Conservation (phyloP, 1,284 basidiomycete genomes). For the Xerocomus tenax region DNA sequence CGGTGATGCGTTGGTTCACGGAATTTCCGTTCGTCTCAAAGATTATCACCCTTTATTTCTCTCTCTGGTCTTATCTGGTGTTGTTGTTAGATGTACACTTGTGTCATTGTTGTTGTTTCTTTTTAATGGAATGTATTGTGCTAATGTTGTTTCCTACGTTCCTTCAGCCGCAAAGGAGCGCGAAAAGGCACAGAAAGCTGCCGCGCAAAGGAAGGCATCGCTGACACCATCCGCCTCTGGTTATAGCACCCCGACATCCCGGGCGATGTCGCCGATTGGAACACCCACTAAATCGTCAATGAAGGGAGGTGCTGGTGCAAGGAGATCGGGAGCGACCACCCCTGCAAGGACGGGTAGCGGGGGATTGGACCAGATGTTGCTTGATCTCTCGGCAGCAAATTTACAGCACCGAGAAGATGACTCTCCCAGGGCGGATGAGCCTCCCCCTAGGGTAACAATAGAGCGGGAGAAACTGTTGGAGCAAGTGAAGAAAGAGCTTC, state of each 20-base stretch:
- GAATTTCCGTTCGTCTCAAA: conserved; percentile 11
- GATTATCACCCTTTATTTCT: conserved; percentile 22
- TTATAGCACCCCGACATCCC: conserved; percentile 33
- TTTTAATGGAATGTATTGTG: conserved; percentile 33
- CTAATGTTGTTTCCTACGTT: conserved; percentile 37
- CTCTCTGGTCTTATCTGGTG: conserved; percentile 26
- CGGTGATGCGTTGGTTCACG: conserved; percentile 27
- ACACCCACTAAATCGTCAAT: conserved; percentile 25
- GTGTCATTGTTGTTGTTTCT: conserved; percentile 32
- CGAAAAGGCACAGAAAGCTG: conserved; percentile 59
- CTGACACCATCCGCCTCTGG: conserved; percentile 30
- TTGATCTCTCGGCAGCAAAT: conserved; percentile 73
- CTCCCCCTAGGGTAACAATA: conserved; percentile 57
- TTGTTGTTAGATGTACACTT: conserved; percentile 35
- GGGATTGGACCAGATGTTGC: conserved; percentile 43
- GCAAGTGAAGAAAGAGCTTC: conserved; percentile 58
- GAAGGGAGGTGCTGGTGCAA: conserved; percentile 36
- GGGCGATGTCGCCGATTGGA: conserved; percentile 37
- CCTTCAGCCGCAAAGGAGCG: conserved; percentile 63
- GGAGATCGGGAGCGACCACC: conserved; percentile 21
- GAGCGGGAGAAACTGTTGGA: conserved; percentile 81
- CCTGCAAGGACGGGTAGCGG: conserved; percentile 21
- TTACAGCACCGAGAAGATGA: conserved; percentile 45
- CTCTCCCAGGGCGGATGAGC: conserved; percentile 41
- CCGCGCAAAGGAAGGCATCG: conserved; percentile 39